Base-by-base conservation (phyloP, 371 early-diverging fungal species). In the Apophysomyces elegans region DNA sequence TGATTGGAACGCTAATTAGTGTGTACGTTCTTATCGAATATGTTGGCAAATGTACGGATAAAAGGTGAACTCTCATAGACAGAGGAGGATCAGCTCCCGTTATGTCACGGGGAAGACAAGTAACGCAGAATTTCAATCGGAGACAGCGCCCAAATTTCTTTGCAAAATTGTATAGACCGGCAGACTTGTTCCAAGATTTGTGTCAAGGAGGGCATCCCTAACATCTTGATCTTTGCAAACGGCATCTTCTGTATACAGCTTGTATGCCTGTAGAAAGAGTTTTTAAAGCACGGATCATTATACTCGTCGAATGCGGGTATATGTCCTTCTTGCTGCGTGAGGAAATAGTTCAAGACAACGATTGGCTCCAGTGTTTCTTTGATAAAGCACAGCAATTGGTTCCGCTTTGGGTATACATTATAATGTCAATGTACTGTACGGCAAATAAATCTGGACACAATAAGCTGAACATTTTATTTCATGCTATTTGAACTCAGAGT, bases 281-380 rank as follows among this genome's bases (percentile, higher is more conserved):
- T 47, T 47, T 3, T 16, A 47, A 1, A 16, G 21, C 47, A 47
- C 7, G 6, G 47, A 47, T 47, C 47, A n/a, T 47, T 47, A 47
- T 18, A 47, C 18, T 47, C 47, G 6, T 47, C 47, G 47, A 47
- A 47, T 47, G 47, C 47, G 47, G 2, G 0, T 47, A 47, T 47
- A 12, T 47, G 47, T 47, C 47, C 21, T 47, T 47, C 21, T 47
- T 47, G 16, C 47, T 12, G 47, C 4, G 16, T 47, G 9, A 47
- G n/a, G 0, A 47, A 47, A 21, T 47, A 9, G 9, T 11, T 16
- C 13, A 47, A 47, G 6, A 16, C 47, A 16, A 47, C 47, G 18
- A 18, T 47, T 47, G 47, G 47, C 18, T 47, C 47, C 47, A 47
- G 47, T 16, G 47, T 11, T 47, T 47, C 47, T 9, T 47, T 47